phyloP scores from a whole-genome alignment of 305 asterid species.

The Solanum hybrid region DNA sequence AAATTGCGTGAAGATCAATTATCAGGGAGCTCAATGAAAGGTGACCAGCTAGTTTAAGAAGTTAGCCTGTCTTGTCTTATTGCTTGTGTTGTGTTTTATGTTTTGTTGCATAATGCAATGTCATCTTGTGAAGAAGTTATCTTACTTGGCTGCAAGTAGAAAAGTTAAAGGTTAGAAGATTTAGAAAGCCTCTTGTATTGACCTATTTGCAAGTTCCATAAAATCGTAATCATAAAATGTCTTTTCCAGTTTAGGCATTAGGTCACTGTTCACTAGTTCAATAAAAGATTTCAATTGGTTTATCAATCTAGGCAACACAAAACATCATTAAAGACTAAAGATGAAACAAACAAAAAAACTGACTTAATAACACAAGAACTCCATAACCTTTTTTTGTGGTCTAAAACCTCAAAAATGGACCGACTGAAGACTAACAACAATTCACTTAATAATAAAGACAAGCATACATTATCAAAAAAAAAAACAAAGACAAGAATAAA shows the following conservation, averaged over 20 bases:
- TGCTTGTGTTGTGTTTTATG: constrained; percentile 4
- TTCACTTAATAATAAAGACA: background rate
- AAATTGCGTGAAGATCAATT: constrained; percentile 77
- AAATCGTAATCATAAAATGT: background rate
- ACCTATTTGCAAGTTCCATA: background rate
- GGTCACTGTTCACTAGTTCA: background rate
- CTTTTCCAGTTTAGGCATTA: background rate
- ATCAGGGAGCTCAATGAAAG: constrained; percentile 82
- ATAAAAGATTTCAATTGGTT: background rate
- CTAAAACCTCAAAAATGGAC: background rate
- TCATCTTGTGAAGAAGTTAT: background rate
- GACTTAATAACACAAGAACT: background rate
- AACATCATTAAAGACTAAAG: background rate
- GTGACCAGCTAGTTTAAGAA: constrained; percentile 25
- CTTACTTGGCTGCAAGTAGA: background rate
- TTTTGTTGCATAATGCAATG: background rate
- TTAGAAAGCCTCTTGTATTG: background rate
- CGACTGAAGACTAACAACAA: background rate
- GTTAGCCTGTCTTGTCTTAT: background rate
- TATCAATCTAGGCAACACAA: background rate
- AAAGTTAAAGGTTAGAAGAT: background rate
- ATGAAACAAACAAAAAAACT: background rate
- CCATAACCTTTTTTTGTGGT: background rate
- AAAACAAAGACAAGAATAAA: background rate
- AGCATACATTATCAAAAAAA: background rate